Evolutionary conservation across 768 basidiomycete genomes (phyloP).

Genomic region (Panaeolus papilionaceus): DNA sequence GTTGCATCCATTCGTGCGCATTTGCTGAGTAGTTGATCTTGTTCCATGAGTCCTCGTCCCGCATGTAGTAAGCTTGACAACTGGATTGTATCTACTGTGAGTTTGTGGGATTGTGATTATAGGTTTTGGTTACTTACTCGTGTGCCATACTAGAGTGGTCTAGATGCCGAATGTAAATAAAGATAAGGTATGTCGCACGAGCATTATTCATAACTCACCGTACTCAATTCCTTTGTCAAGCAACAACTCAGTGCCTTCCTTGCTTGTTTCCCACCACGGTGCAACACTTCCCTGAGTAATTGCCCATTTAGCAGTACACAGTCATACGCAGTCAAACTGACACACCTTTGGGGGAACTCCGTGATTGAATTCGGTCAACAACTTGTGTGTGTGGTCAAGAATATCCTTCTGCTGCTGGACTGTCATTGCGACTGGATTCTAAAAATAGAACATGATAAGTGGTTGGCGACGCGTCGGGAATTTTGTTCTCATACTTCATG

Average conservation of each 20-base stretch:
- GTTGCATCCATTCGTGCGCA: slow-evolving; percentile 78
- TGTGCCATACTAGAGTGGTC: slow-evolving; percentile 62
- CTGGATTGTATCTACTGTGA: slow-evolving; percentile 25
- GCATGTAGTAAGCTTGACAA: slow-evolving; percentile 71
- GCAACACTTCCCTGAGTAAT: slow-evolving; percentile 60
- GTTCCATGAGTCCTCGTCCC: slow-evolving; percentile 74
- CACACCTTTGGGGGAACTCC: slow-evolving; percentile 55
- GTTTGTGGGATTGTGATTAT: not conserved
- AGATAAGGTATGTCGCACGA: not conserved
- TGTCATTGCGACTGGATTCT: slow-evolving; percentile 68
- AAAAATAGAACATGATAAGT: slow-evolving; percentile 3
- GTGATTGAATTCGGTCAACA: slow-evolving; percentile 71
- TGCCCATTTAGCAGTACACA: not conserved
- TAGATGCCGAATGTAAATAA: slow-evolving; percentile 19
- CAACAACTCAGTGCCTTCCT: slow-evolving; percentile 66
- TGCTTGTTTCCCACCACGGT: slow-evolving; percentile 83
- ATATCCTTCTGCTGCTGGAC: slow-evolving; percentile 75
- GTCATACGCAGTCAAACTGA: not conserved
- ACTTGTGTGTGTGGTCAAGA: slow-evolving; percentile 65
- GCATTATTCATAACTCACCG: slow-evolving; percentile 42
- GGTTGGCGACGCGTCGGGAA: slow-evolving; percentile 45
- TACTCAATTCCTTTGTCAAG: slow-evolving; percentile 80
- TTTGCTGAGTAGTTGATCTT: slow-evolving; percentile 69
- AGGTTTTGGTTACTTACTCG: slow-evolving; percentile 35
- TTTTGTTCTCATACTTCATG: not conserved